Evolutionary conservation across 495 filamentous ascomycete species (phyloP).

Genomic region (Darksidea phi): DNA sequence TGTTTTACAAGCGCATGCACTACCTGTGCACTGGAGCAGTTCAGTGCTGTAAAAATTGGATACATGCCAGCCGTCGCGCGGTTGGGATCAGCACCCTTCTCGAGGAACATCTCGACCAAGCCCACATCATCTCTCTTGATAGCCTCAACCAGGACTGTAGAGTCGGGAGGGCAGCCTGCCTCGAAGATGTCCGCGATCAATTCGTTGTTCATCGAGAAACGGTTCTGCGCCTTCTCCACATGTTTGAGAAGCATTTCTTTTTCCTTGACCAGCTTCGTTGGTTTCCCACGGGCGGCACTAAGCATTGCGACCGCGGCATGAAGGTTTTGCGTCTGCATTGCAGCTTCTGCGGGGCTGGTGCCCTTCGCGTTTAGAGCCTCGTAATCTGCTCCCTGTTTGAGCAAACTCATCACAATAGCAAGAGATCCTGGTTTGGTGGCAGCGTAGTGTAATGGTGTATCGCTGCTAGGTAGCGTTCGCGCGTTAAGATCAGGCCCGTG

Average conservation of each 20-base stretch:
- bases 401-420: conserved; percentile 18
- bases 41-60: conserved; percentile 23
- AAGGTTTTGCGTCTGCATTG: conserved; percentile 16
- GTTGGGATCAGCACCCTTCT: conserved; percentile 29
- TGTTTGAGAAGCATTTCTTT: conserved; percentile 31
- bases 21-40: conserved; percentile 21
- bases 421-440: conserved; percentile 19
- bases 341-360: conserved; percentile 23
- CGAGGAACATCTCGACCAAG: conserved; percentile 26
- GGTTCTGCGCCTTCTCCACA: conserved; percentile 30
- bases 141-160: conserved; percentile 27
- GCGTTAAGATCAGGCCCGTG: conserved; percentile 19
- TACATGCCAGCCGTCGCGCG: conserved; percentile 13
- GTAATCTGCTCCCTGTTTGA: conserved; percentile 17
- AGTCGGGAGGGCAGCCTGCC: conserved; percentile 26
- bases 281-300: conserved; percentile 23
- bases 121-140: conserved; percentile 23
- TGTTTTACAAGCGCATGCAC: conserved; percentile 22
- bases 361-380: conserved; percentile 10
- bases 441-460: conserved; percentile 31
- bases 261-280: conserved; percentile 22
- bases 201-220: conserved; percentile 31
- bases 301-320: conserved; percentile 32
- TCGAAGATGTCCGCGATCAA: conserved; percentile 28
- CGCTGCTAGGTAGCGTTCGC: conserved; percentile 10